Evolutionary conservation across 345 rosid genomes (phyloP), one percentile per base, ranked within the genome.

Genomic region (Citrus mangshanensis): DNA sequence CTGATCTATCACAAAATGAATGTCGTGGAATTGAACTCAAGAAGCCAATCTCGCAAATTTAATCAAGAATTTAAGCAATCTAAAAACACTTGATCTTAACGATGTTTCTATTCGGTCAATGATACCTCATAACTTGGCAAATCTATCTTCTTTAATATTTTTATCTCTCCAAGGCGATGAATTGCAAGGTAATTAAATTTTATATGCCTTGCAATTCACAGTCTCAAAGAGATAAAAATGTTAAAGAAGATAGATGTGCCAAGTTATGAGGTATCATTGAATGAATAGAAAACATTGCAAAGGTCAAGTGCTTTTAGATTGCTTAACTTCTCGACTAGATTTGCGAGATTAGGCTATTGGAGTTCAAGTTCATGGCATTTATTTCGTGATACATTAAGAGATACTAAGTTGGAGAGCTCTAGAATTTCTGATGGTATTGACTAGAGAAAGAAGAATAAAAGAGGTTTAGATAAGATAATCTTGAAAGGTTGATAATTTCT

Each of bases 301-400:
- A 82, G 70, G 66, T 69, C 8, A 25, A 78, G 68, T 19, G 30
- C 8, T 75, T 78, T 63, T 27, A 82, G 14, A 49, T 74, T 74
- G 46, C 3, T 40, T 40, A 82, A 64, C 46, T 72, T 55, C 12
- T 30, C 28, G 30, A 70, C 5, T 30, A 78, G 28, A 40, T 66
- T 56, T 2, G 19, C 32, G 0, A 82, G 8, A 25, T 9, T 46
- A 0, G 75, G 56, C 28, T 38, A 32, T 3, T 12, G 25, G 2
- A 82, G 69, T 62, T 78, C 40, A 21, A 82, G 67, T 42, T 4
- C 14, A 10, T 42, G 14, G 13, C 3, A 40, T 42, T 42, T 3
- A 65, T 78, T 78, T 0, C 0, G 0, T 14, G 85, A 82, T 19
- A 82, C 19, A 63, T 78, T 79, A 62, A 79, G 80, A 5, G 63